Evolutionary conservation across 2,329 filamentous ascomycete genomes (phyloP).

Genomic region (Aspergillus ochraceoroseus): DNA sequence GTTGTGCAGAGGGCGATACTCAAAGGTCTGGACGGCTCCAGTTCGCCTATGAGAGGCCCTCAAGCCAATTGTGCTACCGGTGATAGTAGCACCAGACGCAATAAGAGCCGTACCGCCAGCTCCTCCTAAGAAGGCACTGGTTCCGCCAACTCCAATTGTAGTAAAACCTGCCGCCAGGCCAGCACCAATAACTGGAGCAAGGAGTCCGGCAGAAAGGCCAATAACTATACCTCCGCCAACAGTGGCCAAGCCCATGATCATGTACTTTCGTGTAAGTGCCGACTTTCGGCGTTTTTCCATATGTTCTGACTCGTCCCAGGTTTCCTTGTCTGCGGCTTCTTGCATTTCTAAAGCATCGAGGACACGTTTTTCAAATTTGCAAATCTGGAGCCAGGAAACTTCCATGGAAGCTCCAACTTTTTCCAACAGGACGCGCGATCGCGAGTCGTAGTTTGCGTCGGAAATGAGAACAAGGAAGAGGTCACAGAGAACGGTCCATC

Average conservation of each 20-base stretch:
- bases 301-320: constrained; percentile 95
- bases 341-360: constrained; percentile 98
- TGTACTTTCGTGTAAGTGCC: constrained; percentile 74
- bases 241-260: constrained; percentile 95
- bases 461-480: constrained; percentile 92
- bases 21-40: constrained; percentile 90
- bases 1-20: constrained; percentile 94
- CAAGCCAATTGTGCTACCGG: constrained; percentile 79
- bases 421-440: constrained; percentile 79
- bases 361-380: constrained; percentile 92
- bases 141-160: constrained; percentile 87
- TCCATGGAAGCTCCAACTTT: constrained; percentile 73
- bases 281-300: constrained; percentile 79
- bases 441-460: constrained; percentile 87
- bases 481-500: constrained; percentile 96
- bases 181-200: constrained; percentile 90
- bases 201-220: constrained; percentile 82
- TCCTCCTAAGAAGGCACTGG: constrained; percentile 81
- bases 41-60: constrained; percentile 82
- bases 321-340: constrained; percentile 87
- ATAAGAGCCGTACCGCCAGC: constrained; percentile 91
- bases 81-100: constrained; percentile 79
- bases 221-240: constrained; percentile 94
- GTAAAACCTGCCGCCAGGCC: constrained; percentile 92
- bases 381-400: constrained; percentile 87